Evolutionary conservation across 2,329 filamentous ascomycete genomes (phyloP), one percentile per base, ranked within the genome.

Genomic region (Fusarium pininemorale): DNA sequence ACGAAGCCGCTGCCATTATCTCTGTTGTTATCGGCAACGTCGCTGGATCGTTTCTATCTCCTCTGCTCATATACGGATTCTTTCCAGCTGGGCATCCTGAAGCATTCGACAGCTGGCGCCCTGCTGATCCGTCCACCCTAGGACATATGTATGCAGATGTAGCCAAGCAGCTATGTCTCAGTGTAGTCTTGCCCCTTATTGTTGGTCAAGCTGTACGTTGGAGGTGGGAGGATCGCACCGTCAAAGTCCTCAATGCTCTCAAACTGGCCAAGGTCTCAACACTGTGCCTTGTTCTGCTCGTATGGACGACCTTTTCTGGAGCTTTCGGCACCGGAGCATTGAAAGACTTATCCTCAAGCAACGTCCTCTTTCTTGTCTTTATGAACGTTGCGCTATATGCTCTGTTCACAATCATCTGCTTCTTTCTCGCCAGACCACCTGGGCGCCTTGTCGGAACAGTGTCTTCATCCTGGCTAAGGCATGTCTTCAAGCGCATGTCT

Each of bases 21-120:
- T 91, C 93, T 77, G 91, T 93, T 4, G 87, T 93, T 14, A 83
- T 94, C 50, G 92, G 91, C 37, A 94, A 94, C 80, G 86, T 93
- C 15, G 82, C 91, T 1, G 92, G 92, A 3, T 88, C 91, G 0
- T 93, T 94, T 78, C 78, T 94, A 20, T 90, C 90, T 1, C 92
- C 92, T 0, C 87, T 89, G 15, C 83, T 92, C 63, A 87, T 92
- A 55, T 88, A 90, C 71, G 90, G 88, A 79, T 90, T 91, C 79
- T 86, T 90, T 45, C 87, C 88, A 5, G 81, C 81, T 11, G 82
- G 82, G 15, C 81, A 74, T 28, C 48, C 54, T n/a, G 55, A 81
- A 10, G 90, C 86, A 80, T 92, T 91, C 56, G 83, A 87, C 44
- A 79, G 86, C 32, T 86, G 92, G 73, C 87, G 88, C n/a, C 85